Evolutionary conservation across 2,329 filamentous ascomycete genomes (phyloP).

Genomic region (Cryphonectria radicalis): DNA sequence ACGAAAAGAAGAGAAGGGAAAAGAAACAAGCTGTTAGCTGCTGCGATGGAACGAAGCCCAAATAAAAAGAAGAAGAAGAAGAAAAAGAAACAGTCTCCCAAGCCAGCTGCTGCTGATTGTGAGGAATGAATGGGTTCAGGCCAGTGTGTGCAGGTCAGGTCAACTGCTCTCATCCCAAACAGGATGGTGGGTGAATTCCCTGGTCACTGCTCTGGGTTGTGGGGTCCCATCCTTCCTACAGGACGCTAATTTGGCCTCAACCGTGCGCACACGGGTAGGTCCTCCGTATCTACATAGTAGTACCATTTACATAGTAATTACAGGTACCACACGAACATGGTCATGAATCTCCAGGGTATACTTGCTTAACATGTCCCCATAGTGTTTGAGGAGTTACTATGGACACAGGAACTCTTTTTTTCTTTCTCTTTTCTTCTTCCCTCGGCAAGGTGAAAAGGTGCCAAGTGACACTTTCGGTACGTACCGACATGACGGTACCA

Average conservation of each 20-base stretch:
- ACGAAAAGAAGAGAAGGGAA: not conserved
- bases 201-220: not conserved
- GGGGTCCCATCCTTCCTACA: conserved; percentile 3
- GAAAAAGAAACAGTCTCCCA: not conserved
- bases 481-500: conserved; percentile 27
- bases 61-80: not conserved
- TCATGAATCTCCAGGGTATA: not conserved
- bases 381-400: not conserved
- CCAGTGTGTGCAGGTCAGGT: not conserved
- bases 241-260: conserved; percentile 33
- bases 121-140: not conserved
- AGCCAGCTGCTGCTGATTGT: not conserved
- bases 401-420: no score
- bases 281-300: not conserved
- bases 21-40: not conserved
- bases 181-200: not conserved
- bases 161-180: not conserved
- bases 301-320: not conserved
- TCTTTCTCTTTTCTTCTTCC: not conserved
- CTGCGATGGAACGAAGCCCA: not conserved
- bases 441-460: not conserved
- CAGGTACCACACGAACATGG: not conserved
- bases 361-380: not conserved
- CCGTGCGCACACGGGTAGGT: conserved; percentile 33
- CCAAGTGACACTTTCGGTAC: conserved; percentile 23